Percentiles rank a stretch among this genome's conserved stretches.
Conservation (phyloP, 345 rosid species). For the Salix exigua region DNA sequence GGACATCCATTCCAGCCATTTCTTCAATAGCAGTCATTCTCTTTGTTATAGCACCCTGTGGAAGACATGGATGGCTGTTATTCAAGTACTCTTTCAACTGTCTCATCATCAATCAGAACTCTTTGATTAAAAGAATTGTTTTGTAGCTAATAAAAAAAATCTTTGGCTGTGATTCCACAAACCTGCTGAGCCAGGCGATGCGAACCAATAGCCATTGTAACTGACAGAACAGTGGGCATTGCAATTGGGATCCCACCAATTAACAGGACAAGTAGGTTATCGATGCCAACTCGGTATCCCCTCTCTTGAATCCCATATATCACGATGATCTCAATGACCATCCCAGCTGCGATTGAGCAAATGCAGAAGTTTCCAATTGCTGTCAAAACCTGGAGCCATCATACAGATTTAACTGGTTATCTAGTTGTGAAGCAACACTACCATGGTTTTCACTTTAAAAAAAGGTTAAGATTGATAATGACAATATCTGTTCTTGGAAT, state of each 20-base stretch:
- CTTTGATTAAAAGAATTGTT: background rate
- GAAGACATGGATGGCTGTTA: background rate
- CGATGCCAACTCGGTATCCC: constrained; percentile 52
- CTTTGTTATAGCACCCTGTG: constrained; percentile 41
- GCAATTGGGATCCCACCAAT: constrained; percentile 75
- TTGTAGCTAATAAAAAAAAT: background rate
- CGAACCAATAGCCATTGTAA: constrained; percentile 45
- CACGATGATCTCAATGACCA: constrained; percentile 33
- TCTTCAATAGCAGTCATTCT: constrained; percentile 49
- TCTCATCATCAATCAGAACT: background rate
- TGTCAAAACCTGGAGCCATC: constrained; percentile 32
- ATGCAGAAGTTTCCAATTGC: constrained; percentile 44
- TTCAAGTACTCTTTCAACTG: background rate
- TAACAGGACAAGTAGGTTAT: constrained; percentile 50
- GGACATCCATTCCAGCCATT: constrained; percentile 48
- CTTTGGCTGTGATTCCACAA: background rate
- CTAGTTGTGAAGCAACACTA: background rate
- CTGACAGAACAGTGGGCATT: constrained; percentile 66
- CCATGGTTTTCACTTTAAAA: background rate
- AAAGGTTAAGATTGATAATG: background rate
- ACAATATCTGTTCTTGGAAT: background rate
- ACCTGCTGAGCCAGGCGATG: constrained; percentile 41
- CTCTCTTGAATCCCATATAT: constrained; percentile 38
- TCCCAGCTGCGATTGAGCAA: constrained; percentile 38
- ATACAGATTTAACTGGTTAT: background rate